These are phyloP conservation scores for Plasmodium cynomolgi DNA, from an alignment of 169 alveolate genomes.

Conservation along the genomic window DNA sequence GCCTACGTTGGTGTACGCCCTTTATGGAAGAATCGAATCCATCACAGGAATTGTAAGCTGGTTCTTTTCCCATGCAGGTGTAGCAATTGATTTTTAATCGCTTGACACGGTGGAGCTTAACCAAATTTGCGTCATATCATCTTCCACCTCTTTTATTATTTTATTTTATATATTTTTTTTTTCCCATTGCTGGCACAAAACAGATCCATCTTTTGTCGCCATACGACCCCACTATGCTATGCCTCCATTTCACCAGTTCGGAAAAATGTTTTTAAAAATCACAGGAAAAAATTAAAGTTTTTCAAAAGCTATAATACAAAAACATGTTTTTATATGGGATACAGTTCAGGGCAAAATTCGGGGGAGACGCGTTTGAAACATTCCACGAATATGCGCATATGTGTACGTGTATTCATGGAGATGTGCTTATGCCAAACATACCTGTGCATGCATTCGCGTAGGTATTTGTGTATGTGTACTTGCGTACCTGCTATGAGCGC, in stretches of 20 bases:
- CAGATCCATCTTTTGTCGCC: not conserved
- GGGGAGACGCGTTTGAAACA: not conserved
- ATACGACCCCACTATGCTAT: not conserved
- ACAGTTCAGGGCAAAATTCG: not conserved
- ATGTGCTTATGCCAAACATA: not conserved
- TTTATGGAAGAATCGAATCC: not conserved
- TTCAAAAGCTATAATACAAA: conserved; percentile 32
- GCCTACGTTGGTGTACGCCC: not conserved
- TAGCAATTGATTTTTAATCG: not conserved
- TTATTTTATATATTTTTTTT: not conserved
- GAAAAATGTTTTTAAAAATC: conserved; percentile 12
- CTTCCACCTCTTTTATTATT: not conserved
- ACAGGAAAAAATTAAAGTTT: conserved; percentile 28
- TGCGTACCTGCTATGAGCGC: not conserved
- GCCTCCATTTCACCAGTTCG: not conserved
- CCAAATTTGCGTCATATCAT: not conserved
- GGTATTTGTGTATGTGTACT: not conserved
- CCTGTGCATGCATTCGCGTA: not conserved
- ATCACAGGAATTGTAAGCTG: not conserved
- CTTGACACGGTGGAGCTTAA: not conserved
- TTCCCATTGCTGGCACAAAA: not conserved
- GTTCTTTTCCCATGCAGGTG: not conserved
- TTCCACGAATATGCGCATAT: conserved; percentile 1
- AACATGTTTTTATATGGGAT: conserved; percentile 16
- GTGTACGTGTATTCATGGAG: not conserved